Evolutionary conservation across 2,329 filamentous ascomycete species (phyloP).

Genomic region (Colletotrichum cordylinicola): DNA sequence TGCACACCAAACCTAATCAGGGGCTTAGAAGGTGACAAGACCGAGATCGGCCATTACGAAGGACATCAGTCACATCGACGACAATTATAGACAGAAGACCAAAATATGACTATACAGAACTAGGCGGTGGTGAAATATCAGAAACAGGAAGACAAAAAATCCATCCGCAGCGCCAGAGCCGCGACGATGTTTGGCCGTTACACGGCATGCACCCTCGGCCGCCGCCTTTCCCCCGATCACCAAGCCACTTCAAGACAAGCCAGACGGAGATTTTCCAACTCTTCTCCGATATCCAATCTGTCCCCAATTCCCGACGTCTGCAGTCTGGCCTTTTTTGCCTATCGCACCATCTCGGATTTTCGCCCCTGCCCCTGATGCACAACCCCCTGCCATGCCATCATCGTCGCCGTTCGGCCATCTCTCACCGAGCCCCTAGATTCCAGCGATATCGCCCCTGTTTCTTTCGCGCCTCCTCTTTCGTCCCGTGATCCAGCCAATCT

Average conservation of each 20-base stretch:
- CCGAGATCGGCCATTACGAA: not conserved
- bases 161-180: not conserved
- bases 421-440: conserved; percentile 15
- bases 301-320: not conserved
- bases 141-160: fast-evolving
- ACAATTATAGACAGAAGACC: not conserved
- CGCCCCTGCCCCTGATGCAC: not conserved
- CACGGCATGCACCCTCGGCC: not conserved
- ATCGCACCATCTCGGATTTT: not conserved
- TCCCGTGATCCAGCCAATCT: not conserved
- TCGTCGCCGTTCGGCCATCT: not conserved
- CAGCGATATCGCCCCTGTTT: conserved; percentile 3
- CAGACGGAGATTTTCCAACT: not conserved
- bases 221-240: not conserved
- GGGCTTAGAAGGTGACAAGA: not conserved
- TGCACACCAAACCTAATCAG: not conserved
- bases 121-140: not conserved
- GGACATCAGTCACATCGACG: not conserved
- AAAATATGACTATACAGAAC: not conserved
- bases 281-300: not conserved
- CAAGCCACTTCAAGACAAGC: not conserved
- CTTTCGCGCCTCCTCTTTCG: not conserved
- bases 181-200: not conserved
- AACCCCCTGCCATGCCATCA: conserved; percentile 16
- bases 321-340: not conserved